Percentiles rank a stretch among this genome's conserved stretches.
These are phyloP conservation scores for Xanthoconium stramineum DNA, from an alignment of 768 basidiomycete genomes.

Conservation along the genomic window DNA sequence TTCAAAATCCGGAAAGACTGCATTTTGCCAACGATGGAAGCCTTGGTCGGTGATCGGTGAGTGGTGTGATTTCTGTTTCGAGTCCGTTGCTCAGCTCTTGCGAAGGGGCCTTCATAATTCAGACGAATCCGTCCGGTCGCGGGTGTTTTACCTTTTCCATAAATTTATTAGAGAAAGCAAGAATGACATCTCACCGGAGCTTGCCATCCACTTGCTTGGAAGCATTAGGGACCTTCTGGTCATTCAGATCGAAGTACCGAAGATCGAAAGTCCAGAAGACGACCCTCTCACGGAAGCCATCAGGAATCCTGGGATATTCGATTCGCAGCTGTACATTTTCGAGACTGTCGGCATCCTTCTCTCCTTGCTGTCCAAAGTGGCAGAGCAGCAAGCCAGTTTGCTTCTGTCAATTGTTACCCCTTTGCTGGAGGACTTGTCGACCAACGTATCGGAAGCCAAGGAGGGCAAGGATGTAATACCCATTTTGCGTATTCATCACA, in stretches of 20 bases:
- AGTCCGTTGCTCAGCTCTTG: conserved; percentile 3
- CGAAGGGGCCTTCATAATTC: conserved; percentile 82
- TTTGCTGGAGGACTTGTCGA: conserved; percentile 68
- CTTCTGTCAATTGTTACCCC: conserved; percentile 80
- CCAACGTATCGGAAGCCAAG: conserved; percentile 52
- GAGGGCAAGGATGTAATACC: conserved; percentile 65
- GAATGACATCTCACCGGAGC: conserved; percentile 69
- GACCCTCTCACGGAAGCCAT: conserved; percentile 81
- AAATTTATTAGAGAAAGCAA: conserved; percentile 85
- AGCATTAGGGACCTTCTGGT: conserved; percentile 73
- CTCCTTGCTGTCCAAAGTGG: conserved; percentile 64
- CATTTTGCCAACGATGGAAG: conserved; percentile 82
- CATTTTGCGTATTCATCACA: conserved; percentile 88
- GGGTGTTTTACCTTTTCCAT: conserved; percentile 90
- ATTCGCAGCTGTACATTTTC: conserved; percentile 91
- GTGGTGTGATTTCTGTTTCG: conserved; percentile 22
- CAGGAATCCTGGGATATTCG: conserved; percentile 67
- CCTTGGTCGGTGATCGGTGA: conserved; percentile 81
- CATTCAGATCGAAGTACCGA: conserved; percentile 74
- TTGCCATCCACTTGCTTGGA: conserved; percentile 69
- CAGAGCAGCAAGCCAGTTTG: conserved; percentile 65
- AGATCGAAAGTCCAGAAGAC: conserved; percentile 67
- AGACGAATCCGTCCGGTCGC: conserved; percentile 62
- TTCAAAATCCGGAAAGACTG: conserved; percentile 92
- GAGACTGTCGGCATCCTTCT: conserved; percentile 87